These are phyloP conservation scores for Entomortierella lignicola DNA, from an alignment of 192 early-diverging fungal genomes.

Conservation along the genomic window DNA sequence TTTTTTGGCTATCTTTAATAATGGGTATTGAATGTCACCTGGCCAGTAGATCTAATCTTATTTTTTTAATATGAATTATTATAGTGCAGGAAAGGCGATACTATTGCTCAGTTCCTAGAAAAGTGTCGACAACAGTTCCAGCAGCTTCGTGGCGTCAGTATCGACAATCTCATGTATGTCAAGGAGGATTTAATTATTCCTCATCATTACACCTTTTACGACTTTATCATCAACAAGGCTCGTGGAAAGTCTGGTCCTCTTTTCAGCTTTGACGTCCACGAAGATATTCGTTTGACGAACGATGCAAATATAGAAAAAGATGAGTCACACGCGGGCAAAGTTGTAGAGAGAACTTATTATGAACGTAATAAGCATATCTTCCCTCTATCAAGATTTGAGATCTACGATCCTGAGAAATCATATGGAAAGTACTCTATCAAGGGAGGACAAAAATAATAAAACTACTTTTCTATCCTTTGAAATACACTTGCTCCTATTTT, in stretches of 20 bases:
- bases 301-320: conserved; percentile 91
- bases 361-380: conserved; percentile 97
- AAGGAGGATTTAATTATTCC: conserved; percentile 98
- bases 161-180: conserved; percentile 90
- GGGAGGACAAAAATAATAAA: conserved; percentile 4
- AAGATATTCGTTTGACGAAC: conserved; percentile 86
- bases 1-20: too few species aligned
- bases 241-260: conserved; percentile 96
- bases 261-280: conserved; percentile 94
- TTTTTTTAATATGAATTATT: too few species aligned
- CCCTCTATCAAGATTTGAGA: conserved; percentile 92
- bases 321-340: conserved; percentile 96
- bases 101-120: conserved; percentile 88
- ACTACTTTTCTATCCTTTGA: too few species aligned
- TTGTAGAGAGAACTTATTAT: conserved; percentile 91
- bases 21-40: too few species aligned
- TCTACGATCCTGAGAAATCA: conserved; percentile 85
- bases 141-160: conserved; percentile 81
- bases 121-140: conserved; percentile 84
- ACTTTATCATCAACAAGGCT: conserved; percentile 95
- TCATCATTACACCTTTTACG: conserved; percentile 92
- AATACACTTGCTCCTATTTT: too few species aligned
- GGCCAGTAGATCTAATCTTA: too few species aligned
- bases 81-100: conserved; percentile 86
- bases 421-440: conserved; percentile 55